These are phyloP conservation scores for Aspergillus tamarii DNA, from an alignment of 2,329 filamentous ascomycete species.

Conservation along the genomic window DNA sequence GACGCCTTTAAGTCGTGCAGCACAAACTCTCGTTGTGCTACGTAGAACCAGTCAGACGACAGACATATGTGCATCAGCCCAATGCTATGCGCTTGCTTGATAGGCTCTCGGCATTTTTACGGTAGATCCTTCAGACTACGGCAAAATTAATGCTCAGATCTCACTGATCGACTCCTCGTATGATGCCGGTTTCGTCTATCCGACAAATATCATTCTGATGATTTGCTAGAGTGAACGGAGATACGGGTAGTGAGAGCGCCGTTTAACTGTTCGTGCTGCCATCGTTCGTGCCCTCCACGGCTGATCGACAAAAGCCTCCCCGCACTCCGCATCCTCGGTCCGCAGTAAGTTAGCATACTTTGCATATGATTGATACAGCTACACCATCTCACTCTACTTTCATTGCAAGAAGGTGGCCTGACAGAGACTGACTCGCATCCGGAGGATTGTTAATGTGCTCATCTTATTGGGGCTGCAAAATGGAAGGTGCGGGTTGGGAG, in stretches of 20 bases:
- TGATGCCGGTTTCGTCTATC: background rate
- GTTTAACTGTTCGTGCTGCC: background rate
- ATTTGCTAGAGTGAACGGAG: background rate
- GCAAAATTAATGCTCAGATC: background rate
- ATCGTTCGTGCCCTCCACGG: background rate
- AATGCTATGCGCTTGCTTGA: background rate
- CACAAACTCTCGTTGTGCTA: background rate
- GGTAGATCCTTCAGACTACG: background rate
- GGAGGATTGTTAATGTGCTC: background rate
- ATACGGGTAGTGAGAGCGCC: background rate
- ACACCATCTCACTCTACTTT: background rate
- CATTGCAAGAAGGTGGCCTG: background rate
- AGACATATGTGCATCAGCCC: background rate
- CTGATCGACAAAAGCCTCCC: constrained; percentile 9
- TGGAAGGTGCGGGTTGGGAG: background rate
- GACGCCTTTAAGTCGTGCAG: background rate
- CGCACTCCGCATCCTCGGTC: constrained; percentile 4
- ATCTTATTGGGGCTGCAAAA: background rate
- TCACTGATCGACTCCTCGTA: constrained; percentile 4
- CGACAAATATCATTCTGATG: background rate
- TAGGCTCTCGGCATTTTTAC: background rate
- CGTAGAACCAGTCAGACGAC: background rate
- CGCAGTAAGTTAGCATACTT: background rate
- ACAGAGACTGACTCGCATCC: background rate
- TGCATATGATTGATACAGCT: constrained; percentile 7